Evolutionary conservation across 2,329 filamentous ascomycete genomes (phyloP).

Genomic region (Sclerotinia subarctica): DNA sequence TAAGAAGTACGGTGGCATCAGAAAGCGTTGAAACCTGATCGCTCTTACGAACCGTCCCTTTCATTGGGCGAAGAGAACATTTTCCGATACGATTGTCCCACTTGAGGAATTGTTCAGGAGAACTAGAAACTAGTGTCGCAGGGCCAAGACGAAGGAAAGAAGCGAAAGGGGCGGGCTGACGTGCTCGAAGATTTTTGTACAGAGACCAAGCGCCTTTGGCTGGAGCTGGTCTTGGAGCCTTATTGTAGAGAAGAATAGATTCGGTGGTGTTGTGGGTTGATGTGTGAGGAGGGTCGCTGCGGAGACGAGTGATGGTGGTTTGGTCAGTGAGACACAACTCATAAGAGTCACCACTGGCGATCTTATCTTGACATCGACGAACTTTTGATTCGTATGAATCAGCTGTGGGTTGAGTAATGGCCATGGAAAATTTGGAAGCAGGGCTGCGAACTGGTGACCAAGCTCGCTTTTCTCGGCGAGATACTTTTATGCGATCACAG

Average conservation of each 20-base stretch:
- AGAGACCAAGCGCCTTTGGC: conserved; percentile 33
- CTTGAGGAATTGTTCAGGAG: conserved; percentile 83
- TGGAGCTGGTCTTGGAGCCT: conserved; percentile 20
- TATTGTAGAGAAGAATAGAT: conserved; percentile 20
- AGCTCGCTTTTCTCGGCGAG: conserved; percentile 18
- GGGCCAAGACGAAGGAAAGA: conserved; percentile 71
- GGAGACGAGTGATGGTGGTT: conserved; percentile 28
- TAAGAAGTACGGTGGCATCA: conserved; percentile 69
- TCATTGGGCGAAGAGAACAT: conserved; percentile 88
- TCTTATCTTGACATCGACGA: conserved; percentile 38
- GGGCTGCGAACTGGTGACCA: conserved; percentile 17
- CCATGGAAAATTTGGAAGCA: conserved; percentile 23
- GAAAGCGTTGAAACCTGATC: conserved; percentile 61
- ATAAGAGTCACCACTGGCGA: conserved; percentile 42
- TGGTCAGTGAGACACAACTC: conserved; percentile 43
- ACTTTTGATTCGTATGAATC: conserved; percentile 40
- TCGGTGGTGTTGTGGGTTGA: conserved; percentile 13
- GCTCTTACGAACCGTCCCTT: conserved; percentile 87
- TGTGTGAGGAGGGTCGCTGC: conserved; percentile 14
- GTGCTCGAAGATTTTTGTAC: conserved; percentile 35
- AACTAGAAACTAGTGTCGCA: conserved; percentile 74
- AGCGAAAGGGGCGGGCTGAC: conserved; percentile 51
- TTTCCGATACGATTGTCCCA: conserved; percentile 54
- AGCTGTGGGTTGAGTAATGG: conserved; percentile 26
- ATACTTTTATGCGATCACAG: conserved; percentile 18